phyloP scores from a whole-genome alignment of 805 yeast genomes.

The Wickerhamomyces bovis region DNA sequence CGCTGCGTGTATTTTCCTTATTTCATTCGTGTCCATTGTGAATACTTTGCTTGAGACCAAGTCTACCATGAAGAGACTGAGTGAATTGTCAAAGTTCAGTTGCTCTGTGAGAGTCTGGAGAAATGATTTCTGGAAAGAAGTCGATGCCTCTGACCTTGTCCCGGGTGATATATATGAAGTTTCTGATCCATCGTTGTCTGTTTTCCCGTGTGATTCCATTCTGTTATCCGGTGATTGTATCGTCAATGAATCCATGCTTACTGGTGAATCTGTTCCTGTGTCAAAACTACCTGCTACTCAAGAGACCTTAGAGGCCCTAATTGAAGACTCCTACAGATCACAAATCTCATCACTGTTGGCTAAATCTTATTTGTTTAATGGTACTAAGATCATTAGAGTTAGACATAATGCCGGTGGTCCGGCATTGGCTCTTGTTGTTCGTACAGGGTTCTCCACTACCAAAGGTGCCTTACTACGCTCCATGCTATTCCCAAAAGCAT shows the following conservation, averaged over 20 bases:
- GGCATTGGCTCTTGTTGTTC: constrained; percentile 80
- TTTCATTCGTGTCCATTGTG: constrained; percentile 72
- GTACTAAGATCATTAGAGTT: constrained; percentile 83
- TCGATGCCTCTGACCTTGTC: constrained; percentile 70
- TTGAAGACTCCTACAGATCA: constrained; percentile 48
- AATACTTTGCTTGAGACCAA: constrained; percentile 86
- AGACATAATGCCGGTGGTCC: constrained; percentile 50
- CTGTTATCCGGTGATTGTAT: constrained; percentile 89
- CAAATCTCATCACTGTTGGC: constrained; percentile 61
- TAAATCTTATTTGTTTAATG: constrained; percentile 74
- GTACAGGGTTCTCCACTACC: constrained; percentile 92
- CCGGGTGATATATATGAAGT: constrained; percentile 96
- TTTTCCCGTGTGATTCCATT: constrained; percentile 86
- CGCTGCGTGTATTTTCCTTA: constrained; percentile 85
- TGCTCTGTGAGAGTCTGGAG: constrained; percentile 87
- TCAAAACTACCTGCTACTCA: constrained; percentile 65
- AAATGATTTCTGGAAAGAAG: constrained; percentile 87
- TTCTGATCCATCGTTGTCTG: constrained; percentile 69
- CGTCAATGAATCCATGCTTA: constrained; percentile 95
- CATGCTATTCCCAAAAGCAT: constrained; percentile 94
- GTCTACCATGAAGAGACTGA: constrained; percentile 62
- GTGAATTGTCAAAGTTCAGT: constrained; percentile 65
- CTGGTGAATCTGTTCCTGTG: constrained; percentile 98
- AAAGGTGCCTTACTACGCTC: constrained; percentile 92
- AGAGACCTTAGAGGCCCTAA: constrained; percentile 51